Base-by-base conservation (phyloP, 805 yeast genomes). In the Teunomyces barrocoloradensis region DNA sequence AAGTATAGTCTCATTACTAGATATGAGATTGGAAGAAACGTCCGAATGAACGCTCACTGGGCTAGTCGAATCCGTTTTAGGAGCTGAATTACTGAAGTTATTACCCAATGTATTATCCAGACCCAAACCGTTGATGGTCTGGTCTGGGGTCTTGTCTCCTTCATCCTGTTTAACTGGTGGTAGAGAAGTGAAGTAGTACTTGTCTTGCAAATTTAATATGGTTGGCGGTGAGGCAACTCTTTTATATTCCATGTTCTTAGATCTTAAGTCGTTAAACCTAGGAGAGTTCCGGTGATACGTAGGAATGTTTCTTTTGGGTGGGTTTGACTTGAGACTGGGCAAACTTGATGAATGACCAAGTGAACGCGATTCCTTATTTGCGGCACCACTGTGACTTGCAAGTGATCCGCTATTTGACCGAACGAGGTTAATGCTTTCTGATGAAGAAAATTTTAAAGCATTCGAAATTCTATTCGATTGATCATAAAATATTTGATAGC, bases 401-500 rank as follows among this genome's bases (percentile, higher is more conserved):
- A 50, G 45, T 6, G 52, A 50, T 17, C 52, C 44, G 42, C 55
- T 52, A 27, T 54, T 52, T n/a, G 55, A 44, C 11, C 53, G 37
- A 23, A 53, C 45, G 21, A 56, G 48, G 28, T 52, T 56, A 18
- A 61, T 50, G 49, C 66, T 64, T 43, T 71, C 75, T 0, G 69
- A 57, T 0, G 74, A 69, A 3, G 56, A 46, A 13, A 49, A 43
- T 46, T 73, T 73, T 49, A 77, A 56, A 1, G 80, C 79, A 57
- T 65, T 71, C 1, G 76, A 68, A n/a, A 76, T 61, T 34, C 71
- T 63, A 42, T 61, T 62, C 6, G 76, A 70, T 52, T 72, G 76
- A 50, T 75, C 77, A 50, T 77, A 75, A 56, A 75, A 74, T 10
- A 69, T 66, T 56, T 77, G 79, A 51, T 76, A 78, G 43, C 80